Evolutionary conservation across 352 stramenopile genomes (phyloP).

Genomic region (Phytophthora parvispora): DNA sequence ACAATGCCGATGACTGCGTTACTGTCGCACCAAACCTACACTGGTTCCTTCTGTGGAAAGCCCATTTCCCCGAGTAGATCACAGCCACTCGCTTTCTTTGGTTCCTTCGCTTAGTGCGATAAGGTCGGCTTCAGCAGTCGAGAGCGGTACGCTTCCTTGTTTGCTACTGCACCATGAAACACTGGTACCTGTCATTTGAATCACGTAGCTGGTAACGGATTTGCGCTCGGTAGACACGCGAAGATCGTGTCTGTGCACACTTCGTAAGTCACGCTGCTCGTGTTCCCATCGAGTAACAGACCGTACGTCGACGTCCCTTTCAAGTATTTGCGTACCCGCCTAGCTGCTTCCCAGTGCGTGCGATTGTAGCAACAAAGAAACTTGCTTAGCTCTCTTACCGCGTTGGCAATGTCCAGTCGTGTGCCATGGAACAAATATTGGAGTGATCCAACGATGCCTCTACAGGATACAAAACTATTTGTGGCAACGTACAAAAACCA

Average conservation of each 20-base stretch:
- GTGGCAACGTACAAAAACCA: too few species aligned
- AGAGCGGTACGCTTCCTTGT: constrained; percentile 7
- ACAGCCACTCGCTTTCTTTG: constrained; percentile 13
- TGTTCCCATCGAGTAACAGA: constrained; percentile 9
- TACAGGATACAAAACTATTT: too few species aligned
- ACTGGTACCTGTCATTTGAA: too few species aligned
- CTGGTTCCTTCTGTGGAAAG: constrained; percentile 6
- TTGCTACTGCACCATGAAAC: constrained; percentile 15
- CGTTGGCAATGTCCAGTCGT: constrained; percentile 38
- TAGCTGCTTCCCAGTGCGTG: constrained; percentile 33
- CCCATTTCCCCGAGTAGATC: constrained; percentile 11
- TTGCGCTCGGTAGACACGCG: neutral
- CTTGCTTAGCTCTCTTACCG: constrained; percentile 35
- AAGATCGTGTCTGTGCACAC: constrained; percentile 6
- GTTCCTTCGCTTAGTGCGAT: constrained; percentile 11
- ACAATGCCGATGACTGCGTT: constrained; percentile 13
- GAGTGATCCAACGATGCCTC: constrained; percentile 19
- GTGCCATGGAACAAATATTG: constrained; percentile 37
- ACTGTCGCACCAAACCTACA: constrained; percentile 12
- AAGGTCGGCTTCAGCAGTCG: constrained; percentile 14
- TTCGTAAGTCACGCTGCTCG: constrained; percentile 5
- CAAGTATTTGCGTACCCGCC: constrained; percentile 29
- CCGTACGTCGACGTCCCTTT: constrained; percentile 22
- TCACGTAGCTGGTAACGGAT: too few species aligned
- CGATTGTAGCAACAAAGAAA: constrained; percentile 39